These are phyloP conservation scores for Russula earlei DNA, from an alignment of 768 basidiomycete species.

Conservation along the genomic window DNA sequence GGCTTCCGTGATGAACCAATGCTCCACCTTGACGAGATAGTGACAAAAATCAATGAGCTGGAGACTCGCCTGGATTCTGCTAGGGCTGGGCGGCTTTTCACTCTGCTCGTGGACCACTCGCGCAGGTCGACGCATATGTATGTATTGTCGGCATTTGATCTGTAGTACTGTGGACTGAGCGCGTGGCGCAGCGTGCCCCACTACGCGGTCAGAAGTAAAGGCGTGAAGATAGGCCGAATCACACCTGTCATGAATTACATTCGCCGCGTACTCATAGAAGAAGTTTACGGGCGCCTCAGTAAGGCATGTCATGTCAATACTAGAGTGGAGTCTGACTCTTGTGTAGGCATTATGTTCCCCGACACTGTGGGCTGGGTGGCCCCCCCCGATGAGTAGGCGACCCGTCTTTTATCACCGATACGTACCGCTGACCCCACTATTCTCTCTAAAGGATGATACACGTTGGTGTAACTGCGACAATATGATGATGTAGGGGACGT, in stretches of 20 bases:
- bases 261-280: constrained; percentile 46
- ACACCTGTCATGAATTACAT: constrained; percentile 33
- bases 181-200: constrained; percentile 39
- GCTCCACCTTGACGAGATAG: constrained; percentile 34
- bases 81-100: constrained; percentile 26
- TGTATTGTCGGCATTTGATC: constrained; percentile 18
- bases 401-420: background rate
- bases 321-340: background rate
- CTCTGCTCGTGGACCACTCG: constrained; percentile 35
- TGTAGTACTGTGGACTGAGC: background rate
- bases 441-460: constrained; percentile 9
- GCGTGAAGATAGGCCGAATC: constrained; percentile 26
- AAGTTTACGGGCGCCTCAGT: constrained; percentile 53
- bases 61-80: constrained; percentile 35
- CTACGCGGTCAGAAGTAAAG: constrained; percentile 43
- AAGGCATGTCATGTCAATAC: constrained; percentile 10
- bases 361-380: constrained; percentile 51
- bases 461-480: constrained; percentile 11
- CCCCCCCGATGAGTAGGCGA: constrained; percentile 42
- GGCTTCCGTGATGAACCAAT: constrained; percentile 48
- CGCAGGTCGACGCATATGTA: constrained; percentile 48
- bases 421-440: background rate
- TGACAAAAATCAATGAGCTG: constrained; percentile 41
- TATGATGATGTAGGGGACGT: background rate
- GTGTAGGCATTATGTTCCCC: constrained; percentile 48